These are phyloP conservation scores for Aspergillus latus DNA, from an alignment of 2,329 filamentous ascomycete species.

Conservation along the genomic window DNA sequence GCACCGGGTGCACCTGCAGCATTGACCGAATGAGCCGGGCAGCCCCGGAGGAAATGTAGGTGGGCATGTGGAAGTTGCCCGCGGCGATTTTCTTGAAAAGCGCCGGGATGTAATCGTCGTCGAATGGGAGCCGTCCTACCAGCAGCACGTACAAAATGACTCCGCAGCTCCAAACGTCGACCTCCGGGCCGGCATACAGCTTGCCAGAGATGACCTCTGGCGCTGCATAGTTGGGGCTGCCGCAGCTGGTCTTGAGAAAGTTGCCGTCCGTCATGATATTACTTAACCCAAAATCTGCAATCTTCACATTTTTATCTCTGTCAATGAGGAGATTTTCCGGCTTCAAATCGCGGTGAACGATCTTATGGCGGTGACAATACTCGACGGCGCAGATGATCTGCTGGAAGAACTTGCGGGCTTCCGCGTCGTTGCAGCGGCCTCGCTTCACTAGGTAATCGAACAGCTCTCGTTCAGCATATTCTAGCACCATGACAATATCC, in stretches of 20 bases:
- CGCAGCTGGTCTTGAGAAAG: constrained; percentile 97
- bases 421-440: constrained; percentile 83
- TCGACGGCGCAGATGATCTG: constrained; percentile 99
- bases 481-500: constrained; percentile 98
- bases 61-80: constrained; percentile 87
- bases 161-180: constrained; percentile 78
- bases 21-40: constrained; percentile 76
- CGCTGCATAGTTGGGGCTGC: constrained; percentile 96
- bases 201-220: constrained; percentile 98
- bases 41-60: constrained; percentile 84
- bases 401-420: constrained; percentile 97
- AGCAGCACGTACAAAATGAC: constrained; percentile 66
- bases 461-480: constrained; percentile 93
- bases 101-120: constrained; percentile 97
- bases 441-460: constrained; percentile 98
- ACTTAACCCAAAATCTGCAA: constrained; percentile 96
- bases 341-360: constrained; percentile 95
- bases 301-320: constrained; percentile 96
- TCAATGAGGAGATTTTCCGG: constrained; percentile 95
- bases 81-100: constrained; percentile 97
- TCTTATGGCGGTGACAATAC: constrained; percentile 98
- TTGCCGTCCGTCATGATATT: constrained; percentile 99
- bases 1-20: constrained; percentile 92
- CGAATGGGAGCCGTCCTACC: constrained; percentile 78
- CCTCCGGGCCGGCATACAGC: constrained; percentile 93